phyloP scores from a whole-genome alignment of 306 rosid genomes.

The Sophora flavescens region DNA sequence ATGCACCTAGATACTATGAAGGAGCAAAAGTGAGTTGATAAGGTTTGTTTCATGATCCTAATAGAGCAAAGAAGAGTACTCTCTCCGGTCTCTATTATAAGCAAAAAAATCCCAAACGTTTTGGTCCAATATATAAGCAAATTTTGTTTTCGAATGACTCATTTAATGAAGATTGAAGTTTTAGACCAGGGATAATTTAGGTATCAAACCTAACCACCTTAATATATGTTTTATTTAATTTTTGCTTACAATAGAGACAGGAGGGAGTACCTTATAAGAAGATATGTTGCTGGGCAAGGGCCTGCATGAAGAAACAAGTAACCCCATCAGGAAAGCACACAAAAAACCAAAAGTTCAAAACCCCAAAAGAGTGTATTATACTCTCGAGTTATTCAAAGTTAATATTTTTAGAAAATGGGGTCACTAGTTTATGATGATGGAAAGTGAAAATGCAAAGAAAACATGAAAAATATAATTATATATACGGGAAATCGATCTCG shows the following conservation, averaged over 20 bases:
- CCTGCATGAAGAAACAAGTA: constrained; percentile 65
- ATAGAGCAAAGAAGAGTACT: constrained; percentile 45
- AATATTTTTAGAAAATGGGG: background rate
- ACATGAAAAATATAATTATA: background rate
- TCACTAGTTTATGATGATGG: background rate
- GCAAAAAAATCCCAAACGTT: too few relatives aligned
- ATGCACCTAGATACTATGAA: constrained; percentile 10
- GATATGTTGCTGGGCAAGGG: constrained; percentile 87
- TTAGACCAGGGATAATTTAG: too few relatives aligned
- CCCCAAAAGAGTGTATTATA: background rate
- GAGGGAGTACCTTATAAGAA: constrained; percentile 99
- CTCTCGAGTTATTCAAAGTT: background rate
- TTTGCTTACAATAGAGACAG: too few relatives aligned
- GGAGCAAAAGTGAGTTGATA: constrained; percentile 20
- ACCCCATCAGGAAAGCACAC: constrained; percentile 36
- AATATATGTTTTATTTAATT: too few relatives aligned
- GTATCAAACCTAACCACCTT: too few relatives aligned
- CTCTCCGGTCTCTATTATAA: too few relatives aligned
- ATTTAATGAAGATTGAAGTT: too few relatives aligned
- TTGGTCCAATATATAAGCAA: too few relatives aligned
- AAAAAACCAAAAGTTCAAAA: constrained; percentile 30
- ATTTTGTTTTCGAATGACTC: too few relatives aligned
- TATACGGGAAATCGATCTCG: constrained; percentile 96
- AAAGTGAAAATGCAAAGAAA: background rate
- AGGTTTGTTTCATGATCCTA: constrained; percentile 27